These are phyloP conservation scores for Fomitopsis pulvina DNA, from an alignment of 768 basidiomycete genomes.

Conservation along the genomic window DNA sequence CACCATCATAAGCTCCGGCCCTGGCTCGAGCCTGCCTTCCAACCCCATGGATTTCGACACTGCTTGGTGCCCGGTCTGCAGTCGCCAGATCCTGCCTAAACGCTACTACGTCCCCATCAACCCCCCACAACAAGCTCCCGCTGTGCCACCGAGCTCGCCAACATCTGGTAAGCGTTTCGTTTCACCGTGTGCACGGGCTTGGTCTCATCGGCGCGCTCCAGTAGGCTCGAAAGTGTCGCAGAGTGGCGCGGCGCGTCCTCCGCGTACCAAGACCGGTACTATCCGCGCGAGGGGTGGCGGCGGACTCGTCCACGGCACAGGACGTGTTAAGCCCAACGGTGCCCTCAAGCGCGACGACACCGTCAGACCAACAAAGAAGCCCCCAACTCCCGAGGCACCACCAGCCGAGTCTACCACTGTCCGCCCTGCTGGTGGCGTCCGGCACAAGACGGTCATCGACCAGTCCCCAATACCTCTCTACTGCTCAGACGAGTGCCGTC, in stretches of 20 bases:
- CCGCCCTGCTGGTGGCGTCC: conserved; percentile 29
- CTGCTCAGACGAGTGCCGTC: conserved; percentile 73
- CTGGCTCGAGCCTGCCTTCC: conserved; percentile 14
- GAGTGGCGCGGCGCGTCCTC: conserved; percentile 19
- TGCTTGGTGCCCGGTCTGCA: conserved; percentile 78
- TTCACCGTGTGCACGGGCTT: no score
- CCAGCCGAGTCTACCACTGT: conserved; percentile 11
- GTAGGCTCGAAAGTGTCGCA: conserved; percentile 23
- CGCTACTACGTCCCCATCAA: conserved; percentile 47
- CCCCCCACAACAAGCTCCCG: conserved; percentile 23
- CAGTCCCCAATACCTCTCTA: conserved; percentile 77
- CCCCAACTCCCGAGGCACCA: conserved; percentile 11
- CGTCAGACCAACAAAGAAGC: conserved; percentile 12
- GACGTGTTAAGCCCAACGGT: conserved; percentile 54
- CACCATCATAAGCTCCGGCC: background rate
- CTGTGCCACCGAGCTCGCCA: conserved; percentile 35
- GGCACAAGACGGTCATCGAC: conserved; percentile 68
- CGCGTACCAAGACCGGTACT: conserved; percentile 30
- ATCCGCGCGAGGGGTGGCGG: conserved; percentile 34
- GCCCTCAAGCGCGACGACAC: conserved; percentile 37
- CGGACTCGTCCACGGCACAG: conserved; percentile 62
- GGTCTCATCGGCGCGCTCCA: conserved; percentile 10
- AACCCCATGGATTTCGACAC: conserved; percentile 44
- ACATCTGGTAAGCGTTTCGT: conserved; percentile 37
- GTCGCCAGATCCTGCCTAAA: conserved; percentile 75